A percentile compares a stretch with the other conserved stretches of the same genome.
Conservation (phyloP, 768 basidiomycete genomes). For the Tricholoma sp. region DNA sequence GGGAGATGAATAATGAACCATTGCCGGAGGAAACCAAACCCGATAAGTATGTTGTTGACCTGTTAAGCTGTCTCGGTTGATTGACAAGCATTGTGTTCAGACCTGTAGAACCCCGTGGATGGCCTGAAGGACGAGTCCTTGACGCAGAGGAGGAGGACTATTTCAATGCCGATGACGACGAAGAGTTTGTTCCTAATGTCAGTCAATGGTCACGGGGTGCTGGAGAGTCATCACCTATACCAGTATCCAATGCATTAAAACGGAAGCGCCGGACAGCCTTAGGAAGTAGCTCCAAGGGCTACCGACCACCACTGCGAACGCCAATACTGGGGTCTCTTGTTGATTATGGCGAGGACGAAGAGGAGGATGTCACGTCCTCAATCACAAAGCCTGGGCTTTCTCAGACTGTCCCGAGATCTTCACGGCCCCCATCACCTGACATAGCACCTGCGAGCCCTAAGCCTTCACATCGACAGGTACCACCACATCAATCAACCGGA, state of each 20-base stretch:
- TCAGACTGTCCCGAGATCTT: conserved; percentile 15
- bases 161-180: conserved; percentile 87
- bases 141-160: conserved; percentile 89
- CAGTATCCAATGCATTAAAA: conserved; percentile 36
- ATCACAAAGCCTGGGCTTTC: conserved; percentile 5
- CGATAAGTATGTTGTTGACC: conserved; percentile 39
- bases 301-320: conserved; percentile 45
- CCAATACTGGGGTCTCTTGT: conserved; percentile 58
- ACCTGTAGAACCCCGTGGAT: conserved; percentile 34
- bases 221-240: conserved; percentile 27
- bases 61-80: conserved; percentile 6
- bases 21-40: conserved; percentile 46
- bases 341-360: conserved; percentile 76
- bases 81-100: conserved; percentile 22
- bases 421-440: conserved; percentile 28
- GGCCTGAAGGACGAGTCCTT: conserved; percentile 44
- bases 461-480: conserved; percentile 32
- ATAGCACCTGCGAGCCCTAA: conserved; percentile 33
- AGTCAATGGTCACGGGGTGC: conserved; percentile 30
- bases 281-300: conserved; percentile 37
- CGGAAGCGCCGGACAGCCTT: conserved; percentile 51
- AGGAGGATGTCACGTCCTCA: conserved; percentile 19
- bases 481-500: conserved; percentile 21
- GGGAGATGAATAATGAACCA: conserved; percentile 91
- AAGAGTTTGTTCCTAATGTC: conserved; percentile 40